Conservation (phyloP, 441 rosid genomes). For the Adansonia gregorii region DNA sequence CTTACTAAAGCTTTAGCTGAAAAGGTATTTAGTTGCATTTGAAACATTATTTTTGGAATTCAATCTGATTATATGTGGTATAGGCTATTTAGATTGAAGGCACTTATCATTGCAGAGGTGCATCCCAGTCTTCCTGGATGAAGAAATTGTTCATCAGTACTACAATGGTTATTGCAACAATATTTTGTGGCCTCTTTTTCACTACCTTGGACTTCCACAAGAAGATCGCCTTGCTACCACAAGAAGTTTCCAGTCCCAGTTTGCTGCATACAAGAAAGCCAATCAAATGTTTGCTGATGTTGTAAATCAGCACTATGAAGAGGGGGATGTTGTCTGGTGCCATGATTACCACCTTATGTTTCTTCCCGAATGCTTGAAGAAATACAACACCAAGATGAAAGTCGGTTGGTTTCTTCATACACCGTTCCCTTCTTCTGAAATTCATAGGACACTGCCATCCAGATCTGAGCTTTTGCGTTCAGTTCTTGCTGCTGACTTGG, state of each 20-base stretch:
- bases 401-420: slow-evolving; percentile 99
- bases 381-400: slow-evolving; percentile 78
- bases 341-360: slow-evolving; percentile 99
- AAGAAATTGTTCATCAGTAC: slow-evolving; percentile 98
- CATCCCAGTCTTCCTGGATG: slow-evolving; percentile 98
- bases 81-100: slow-evolving; percentile 18
- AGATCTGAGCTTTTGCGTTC: slow-evolving; percentile 91
- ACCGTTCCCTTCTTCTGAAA: slow-evolving; percentile 99
- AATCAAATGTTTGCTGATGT: slow-evolving; percentile 99
- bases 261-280: slow-evolving; percentile 94
- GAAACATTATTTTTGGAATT: slow-evolving; percentile 21
- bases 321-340: slow-evolving; percentile 99
- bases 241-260: slow-evolving; percentile 96
- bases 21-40: slow-evolving; percentile 53
- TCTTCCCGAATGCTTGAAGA: slow-evolving; percentile 94
- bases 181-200: slow-evolving; percentile 97
- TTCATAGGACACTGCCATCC: slow-evolving; percentile 95
- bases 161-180: slow-evolving; percentile 99
- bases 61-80: slow-evolving; percentile 19
- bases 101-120: slow-evolving; percentile 67
- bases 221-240: slow-evolving; percentile 99
- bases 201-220: slow-evolving; percentile 98
- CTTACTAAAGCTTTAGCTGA: slow-evolving; percentile 94
- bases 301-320: slow-evolving; percentile 87
- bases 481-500: slow-evolving; percentile 98